Evolutionary conservation across 2,329 filamentous ascomycete genomes (phyloP).

Genomic region (Penicillium hesseltinei): DNA sequence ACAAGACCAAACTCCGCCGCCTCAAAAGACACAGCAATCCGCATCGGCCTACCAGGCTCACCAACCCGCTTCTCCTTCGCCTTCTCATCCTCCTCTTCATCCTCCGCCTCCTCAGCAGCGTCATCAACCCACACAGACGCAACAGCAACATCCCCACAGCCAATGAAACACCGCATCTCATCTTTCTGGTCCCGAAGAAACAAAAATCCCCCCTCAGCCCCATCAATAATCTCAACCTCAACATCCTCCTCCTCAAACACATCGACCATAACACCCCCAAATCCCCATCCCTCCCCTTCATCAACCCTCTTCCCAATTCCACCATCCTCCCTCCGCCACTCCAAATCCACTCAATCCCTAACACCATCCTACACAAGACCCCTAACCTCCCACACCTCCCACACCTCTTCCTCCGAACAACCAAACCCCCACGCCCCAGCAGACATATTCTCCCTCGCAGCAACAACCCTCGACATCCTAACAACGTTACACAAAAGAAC

Average conservation of each 20-base stretch:
- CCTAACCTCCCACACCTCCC: conserved; percentile 16
- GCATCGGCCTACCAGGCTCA: conserved; percentile 31
- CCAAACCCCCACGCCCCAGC: conserved; percentile 28
- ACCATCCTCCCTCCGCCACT: conserved; percentile 32
- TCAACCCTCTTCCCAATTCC: conserved; percentile 1
- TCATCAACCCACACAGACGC: conserved; percentile 4
- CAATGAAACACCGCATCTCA: conserved; percentile 15
- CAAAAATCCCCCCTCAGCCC: conserved; percentile 31
- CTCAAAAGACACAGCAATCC: conserved; percentile 38
- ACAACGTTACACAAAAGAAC: conserved; percentile 59
- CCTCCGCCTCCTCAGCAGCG: conserved; percentile 21
- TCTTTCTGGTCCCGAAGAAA: conserved; percentile 21
- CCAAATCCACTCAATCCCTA: conserved; percentile 30
- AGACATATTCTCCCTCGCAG: conserved; percentile 60
- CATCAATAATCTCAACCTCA: conserved; percentile 17
- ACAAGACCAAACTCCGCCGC: conserved; percentile 32
- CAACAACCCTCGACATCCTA: conserved; percentile 58
- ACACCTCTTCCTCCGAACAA: conserved; percentile 15
- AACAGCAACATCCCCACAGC: neutral
- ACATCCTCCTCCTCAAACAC: conserved; percentile 14
- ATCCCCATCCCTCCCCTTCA: neutral
- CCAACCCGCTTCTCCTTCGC: conserved; percentile 33
- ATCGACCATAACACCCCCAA: conserved; percentile 10
- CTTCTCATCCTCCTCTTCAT: conserved; percentile 36
- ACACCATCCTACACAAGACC: conserved; percentile 34